Percentiles rank a stretch among this genome's conserved stretches.
Conservation (phyloP, 208 protist genomes). For the Crithidia thermophila region DNA sequence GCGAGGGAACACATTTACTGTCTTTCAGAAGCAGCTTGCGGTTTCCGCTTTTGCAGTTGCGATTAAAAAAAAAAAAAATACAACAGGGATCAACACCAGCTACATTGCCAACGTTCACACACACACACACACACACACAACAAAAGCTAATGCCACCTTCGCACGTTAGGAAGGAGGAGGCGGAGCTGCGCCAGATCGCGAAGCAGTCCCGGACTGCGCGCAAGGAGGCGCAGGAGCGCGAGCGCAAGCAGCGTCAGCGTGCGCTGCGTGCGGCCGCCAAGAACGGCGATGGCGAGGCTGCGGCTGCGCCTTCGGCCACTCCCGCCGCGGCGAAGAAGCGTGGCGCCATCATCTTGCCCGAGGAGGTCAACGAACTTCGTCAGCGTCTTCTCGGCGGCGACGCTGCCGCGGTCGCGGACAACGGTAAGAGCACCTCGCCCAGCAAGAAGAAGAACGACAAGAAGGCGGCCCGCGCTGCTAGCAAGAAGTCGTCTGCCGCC, state of each 20-base stretch:
- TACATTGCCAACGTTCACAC: no score
- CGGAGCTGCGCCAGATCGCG: conserved; percentile 79
- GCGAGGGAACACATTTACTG: no score
- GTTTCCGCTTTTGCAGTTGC: no score
- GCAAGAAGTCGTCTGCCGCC: conserved; percentile 19
- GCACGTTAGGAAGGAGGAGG: conserved; percentile 81
- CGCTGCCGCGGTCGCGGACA: background rate
- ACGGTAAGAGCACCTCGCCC: background rate
- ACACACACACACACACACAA: no score
- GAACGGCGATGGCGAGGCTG: conserved; percentile 1
- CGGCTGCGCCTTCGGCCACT: background rate
- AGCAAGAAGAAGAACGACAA: conserved; percentile 13
- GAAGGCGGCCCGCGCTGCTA: conserved; percentile 3
- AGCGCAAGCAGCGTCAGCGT: conserved; percentile 48
- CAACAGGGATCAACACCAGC: no score
- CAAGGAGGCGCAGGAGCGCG: conserved; percentile 56
- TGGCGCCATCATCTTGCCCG: conserved; percentile 75
- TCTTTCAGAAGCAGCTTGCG: no score
- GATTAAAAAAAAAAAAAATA: conserved; percentile 1
- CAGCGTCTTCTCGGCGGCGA: conserved; percentile 37
- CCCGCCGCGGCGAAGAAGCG: conserved; percentile 32
- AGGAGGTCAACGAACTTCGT: conserved; percentile 67
- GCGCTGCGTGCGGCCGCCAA: conserved; percentile 21
- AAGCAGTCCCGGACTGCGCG: conserved; percentile 53
- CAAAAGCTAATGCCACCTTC: conserved; percentile 47